Evolutionary conservation across 108 stramenopile genomes (phyloP).

Genomic region (Ochromonas danica): DNA sequence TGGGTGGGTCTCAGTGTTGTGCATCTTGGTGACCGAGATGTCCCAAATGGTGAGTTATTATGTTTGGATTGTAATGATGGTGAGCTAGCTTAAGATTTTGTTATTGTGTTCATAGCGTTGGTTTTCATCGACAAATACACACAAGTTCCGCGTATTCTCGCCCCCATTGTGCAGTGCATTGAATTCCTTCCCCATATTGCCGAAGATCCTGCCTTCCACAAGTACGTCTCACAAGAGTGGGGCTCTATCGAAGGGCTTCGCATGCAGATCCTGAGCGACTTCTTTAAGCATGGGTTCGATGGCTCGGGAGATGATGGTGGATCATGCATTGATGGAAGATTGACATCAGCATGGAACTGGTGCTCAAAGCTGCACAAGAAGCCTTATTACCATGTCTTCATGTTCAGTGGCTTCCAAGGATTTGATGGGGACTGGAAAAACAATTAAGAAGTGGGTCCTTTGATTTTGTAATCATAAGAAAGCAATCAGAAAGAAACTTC

Average conservation of each 20-base stretch:
- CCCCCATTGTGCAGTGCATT: slow-evolving; percentile 64
- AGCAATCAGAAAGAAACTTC: no score
- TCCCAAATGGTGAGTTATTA: slow-evolving; percentile 60
- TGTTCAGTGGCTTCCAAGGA: slow-evolving; percentile 75
- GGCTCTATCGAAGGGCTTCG: slow-evolving; percentile 55
- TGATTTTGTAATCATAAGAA: no score
- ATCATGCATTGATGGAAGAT: slow-evolving; percentile 78
- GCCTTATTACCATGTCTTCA: slow-evolving; percentile 68
- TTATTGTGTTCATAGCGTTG: slow-evolving; percentile 54
- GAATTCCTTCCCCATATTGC: slow-evolving; percentile 56
- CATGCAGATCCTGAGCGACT: slow-evolving; percentile 69
- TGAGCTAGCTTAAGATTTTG: no score
- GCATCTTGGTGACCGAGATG: slow-evolving; percentile 76
- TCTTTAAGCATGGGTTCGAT: slow-evolving; percentile 81
- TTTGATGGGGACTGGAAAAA: slow-evolving; percentile 78
- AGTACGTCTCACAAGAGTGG: slow-evolving; percentile 65
- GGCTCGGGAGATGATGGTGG: slow-evolving; percentile 82
- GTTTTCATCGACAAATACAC: slow-evolving; percentile 89
- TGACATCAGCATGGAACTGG: slow-evolving; percentile 82
- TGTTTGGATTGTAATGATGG: neutral
- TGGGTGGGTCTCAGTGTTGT: slow-evolving; percentile 81
- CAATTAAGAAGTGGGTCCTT: no score
- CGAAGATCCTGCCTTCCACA: slow-evolving; percentile 53
- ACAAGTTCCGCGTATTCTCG: slow-evolving; percentile 75
- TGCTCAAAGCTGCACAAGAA: slow-evolving; percentile 72